Conservation (phyloP, 208 protist genomes). For the Giardia duodenalis region DNA sequence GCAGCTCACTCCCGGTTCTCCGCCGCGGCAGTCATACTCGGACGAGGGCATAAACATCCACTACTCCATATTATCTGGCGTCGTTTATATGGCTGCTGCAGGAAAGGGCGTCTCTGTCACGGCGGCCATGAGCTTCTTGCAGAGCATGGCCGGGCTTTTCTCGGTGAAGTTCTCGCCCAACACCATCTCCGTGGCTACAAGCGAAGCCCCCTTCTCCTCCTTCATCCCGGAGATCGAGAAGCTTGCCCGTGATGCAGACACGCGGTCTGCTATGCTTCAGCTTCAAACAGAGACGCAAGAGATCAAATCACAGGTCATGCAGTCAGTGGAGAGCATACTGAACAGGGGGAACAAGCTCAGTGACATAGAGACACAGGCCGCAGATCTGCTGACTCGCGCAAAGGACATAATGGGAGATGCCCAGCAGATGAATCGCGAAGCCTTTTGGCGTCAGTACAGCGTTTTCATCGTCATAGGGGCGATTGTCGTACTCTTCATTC, state of each 20-base stretch:
- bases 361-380: neutral
- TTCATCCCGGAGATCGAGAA: neutral
- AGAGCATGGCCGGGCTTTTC: neutral
- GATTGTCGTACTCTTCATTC: neutral
- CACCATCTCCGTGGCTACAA: neutral
- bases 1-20: no score
- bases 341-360: neutral
- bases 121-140: neutral
- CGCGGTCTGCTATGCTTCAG: neutral
- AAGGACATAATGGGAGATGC: neutral
- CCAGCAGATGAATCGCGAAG: neutral
- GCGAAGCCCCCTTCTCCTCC: neutral
- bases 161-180: neutral
- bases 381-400: neutral
- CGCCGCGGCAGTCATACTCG: no score
- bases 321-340: neutral
- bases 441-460: slow-evolving; percentile 2
- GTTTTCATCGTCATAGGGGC: neutral
- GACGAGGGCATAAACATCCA: no score
- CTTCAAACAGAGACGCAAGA: neutral
- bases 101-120: neutral
- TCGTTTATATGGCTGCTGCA: neutral
- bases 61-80: neutral
- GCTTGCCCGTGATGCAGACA: neutral
- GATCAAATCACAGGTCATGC: neutral